Evolutionary conservation across 1,139 yeast genomes (phyloP), one percentile per base, ranked within the genome.

Genomic region (Candida pseudoviswanathii): DNA sequence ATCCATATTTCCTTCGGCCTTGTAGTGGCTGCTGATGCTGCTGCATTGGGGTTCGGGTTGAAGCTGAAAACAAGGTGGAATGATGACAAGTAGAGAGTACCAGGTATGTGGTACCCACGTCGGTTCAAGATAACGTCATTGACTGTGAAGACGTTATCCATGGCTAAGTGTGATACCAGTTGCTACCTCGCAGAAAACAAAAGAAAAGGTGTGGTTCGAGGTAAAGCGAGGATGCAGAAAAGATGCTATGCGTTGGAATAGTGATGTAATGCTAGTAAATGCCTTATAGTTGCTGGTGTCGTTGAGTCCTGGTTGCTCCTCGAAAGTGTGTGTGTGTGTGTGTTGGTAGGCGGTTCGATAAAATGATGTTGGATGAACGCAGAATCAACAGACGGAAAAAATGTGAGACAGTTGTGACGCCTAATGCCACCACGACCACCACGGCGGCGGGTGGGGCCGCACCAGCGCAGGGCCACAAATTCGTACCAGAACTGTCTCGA

Each of bases 1-100:
- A 91, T 80, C 99, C 99, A 94, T 24, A 90, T 80, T 63, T 94
- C 98, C 52, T 85, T 71, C 34, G 73, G 69, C 30, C 65, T n/a
- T 54, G 56, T 27, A 2, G 30, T 5, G 6, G 30, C 9, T 27
- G 30, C 45, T 56, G 49, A 51, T 31, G 55, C 44, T 21, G 56
- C 52, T 42, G 51, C 54, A 50, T 27, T 37, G 1, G 40, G 11
- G 29, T 61, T 45, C 51, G 68, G 65, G 75, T 49, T 5, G 80
- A 68, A 69, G 32, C 62, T 81, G 66, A 92, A 92, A 25, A 94
- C 94, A 61, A 94, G 73, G 70, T 94, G 99, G 65, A 86, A 92
- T 1, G 92, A 82, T 1, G 96, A 89, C 49, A 94, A 70, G 55
- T 89, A 88, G 38, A 94, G 71, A 4, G 86, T 80, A 1, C 98